Evolutionary conservation across 805 yeast genomes (phyloP).

Genomic region (Alloascoidea hylecoeti): DNA sequence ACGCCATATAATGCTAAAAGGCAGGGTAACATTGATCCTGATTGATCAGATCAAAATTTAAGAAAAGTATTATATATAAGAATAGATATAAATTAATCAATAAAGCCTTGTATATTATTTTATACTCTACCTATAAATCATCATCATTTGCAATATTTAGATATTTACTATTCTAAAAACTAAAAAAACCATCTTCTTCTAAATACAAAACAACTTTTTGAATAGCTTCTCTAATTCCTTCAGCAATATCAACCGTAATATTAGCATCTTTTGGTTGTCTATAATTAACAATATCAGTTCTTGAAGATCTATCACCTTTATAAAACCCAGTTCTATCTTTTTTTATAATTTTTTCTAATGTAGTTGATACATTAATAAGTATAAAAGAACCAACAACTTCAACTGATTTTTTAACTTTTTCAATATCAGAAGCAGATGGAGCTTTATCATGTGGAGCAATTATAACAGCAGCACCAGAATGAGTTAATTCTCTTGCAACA

Average conservation of each 20-base stretch:
- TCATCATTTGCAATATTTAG: no score
- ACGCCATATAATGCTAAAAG: no score
- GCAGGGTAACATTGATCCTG: no score
- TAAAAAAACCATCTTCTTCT: slow-evolving; percentile 75
- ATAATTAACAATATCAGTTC: slow-evolving; percentile 32
- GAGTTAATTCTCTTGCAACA: slow-evolving; percentile 60
- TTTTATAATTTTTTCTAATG: slow-evolving; percentile 27
- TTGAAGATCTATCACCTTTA: slow-evolving; percentile 24
- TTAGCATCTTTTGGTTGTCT: slow-evolving; percentile 39
- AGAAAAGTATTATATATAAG: no score
- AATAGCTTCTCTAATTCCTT: slow-evolving; percentile 54
- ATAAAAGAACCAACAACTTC: slow-evolving; percentile 37
- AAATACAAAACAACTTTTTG: slow-evolving; percentile 59
- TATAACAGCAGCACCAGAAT: slow-evolving; percentile 89
- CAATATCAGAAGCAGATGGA: slow-evolving; percentile 26
- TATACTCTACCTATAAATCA: no score
- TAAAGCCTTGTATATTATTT: no score
- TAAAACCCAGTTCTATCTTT: slow-evolving; percentile 38
- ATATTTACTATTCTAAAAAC: no score
- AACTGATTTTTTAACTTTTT: slow-evolving; percentile 25
- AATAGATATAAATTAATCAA: no score
- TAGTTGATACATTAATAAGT: slow-evolving; percentile 35
- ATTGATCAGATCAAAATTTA: no score
- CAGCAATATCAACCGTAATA: slow-evolving; percentile 38
- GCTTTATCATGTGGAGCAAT: slow-evolving; percentile 36